These are phyloP conservation scores for Lactifluus rugatus DNA, from an alignment of 768 basidiomycete genomes.

Conservation along the genomic window DNA sequence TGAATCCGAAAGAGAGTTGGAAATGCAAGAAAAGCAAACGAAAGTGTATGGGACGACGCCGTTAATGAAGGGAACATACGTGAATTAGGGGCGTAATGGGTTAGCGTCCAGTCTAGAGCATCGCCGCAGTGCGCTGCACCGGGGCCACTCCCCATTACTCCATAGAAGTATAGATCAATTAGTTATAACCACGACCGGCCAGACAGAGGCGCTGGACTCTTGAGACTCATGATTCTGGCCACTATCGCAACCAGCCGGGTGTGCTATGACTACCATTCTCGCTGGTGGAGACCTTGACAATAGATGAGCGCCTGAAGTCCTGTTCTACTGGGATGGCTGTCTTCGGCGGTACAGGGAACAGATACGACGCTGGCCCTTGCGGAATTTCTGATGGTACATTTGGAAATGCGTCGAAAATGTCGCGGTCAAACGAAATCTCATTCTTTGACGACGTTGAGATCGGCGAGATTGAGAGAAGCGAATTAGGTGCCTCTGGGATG, in stretches of 20 bases:
- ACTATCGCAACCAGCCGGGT: neutral
- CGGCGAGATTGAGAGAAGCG: conserved; percentile 33
- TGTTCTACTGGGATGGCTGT: neutral
- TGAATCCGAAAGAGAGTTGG: conserved; percentile 1
- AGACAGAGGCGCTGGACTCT: neutral
- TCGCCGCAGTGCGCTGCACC: neutral
- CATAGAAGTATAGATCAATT: neutral
- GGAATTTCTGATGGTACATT: conserved; percentile 46
- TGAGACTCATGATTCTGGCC: neutral
- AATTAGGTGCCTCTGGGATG: conserved; percentile 21
- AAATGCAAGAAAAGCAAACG: conserved; percentile 1
- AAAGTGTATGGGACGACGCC: neutral
- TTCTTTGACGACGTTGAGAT: conserved; percentile 28
- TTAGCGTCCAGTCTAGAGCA: neutral
- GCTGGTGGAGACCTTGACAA: neutral
- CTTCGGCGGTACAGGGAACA: conserved; percentile 10
- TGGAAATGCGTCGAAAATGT: conserved; percentile 64
- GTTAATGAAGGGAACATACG: neutral
- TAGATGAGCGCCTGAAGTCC: conserved; percentile 7
- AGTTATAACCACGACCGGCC: neutral
- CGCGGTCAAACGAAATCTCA: conserved; percentile 44
- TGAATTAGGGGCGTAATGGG: neutral
- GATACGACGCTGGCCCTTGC: conserved; percentile 5
- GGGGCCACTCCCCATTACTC: neutral
- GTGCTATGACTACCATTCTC: conserved; percentile 1